Evolutionary conservation across 305 asterid species (phyloP).

Genomic region (Solanum hybrid): DNA sequence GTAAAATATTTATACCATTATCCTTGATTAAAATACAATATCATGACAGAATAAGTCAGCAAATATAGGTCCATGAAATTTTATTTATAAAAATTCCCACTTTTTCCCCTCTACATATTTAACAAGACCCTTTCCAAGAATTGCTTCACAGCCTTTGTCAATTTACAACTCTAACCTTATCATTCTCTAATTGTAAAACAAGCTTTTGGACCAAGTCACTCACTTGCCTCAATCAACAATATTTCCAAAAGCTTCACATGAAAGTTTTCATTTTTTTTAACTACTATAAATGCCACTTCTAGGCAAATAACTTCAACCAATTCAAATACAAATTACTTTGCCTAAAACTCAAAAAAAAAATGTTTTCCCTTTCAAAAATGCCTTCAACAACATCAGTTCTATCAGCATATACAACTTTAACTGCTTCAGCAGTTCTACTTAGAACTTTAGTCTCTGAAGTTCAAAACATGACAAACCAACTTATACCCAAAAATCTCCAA

Average conservation of each 20-base stretch:
- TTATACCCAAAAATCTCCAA: constrained; percentile 17
- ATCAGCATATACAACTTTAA: constrained; percentile 15
- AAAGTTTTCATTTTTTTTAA: constrained; percentile 5
- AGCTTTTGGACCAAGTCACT: neutral
- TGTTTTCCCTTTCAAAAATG: constrained; percentile 9
- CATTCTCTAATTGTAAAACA: neutral
- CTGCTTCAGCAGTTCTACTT: constrained; percentile 15
- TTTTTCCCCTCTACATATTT: neutral
- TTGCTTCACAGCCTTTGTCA: neutral
- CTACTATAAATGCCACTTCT: neutral
- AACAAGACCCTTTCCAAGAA: neutral
- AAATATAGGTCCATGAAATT: neutral
- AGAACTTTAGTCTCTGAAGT: constrained; percentile 17
- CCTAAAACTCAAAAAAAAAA: neutral
- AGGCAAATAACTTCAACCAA: neutral
- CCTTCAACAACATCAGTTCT: constrained; percentile 21
- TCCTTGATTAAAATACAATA: neutral
- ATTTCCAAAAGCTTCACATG: constrained; percentile 10
- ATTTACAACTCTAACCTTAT: neutral
- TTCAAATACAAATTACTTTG: neutral
- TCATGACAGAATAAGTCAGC: neutral
- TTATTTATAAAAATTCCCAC: neutral
- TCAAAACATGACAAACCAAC: constrained; percentile 14
- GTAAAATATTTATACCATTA: no score
- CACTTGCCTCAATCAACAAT: neutral